A percentile compares a stretch with the other conserved stretches of the same genome.
Evolutionary conservation across 257 asterid genomes (phyloP).

Genomic region (Penstemon barbatus): DNA sequence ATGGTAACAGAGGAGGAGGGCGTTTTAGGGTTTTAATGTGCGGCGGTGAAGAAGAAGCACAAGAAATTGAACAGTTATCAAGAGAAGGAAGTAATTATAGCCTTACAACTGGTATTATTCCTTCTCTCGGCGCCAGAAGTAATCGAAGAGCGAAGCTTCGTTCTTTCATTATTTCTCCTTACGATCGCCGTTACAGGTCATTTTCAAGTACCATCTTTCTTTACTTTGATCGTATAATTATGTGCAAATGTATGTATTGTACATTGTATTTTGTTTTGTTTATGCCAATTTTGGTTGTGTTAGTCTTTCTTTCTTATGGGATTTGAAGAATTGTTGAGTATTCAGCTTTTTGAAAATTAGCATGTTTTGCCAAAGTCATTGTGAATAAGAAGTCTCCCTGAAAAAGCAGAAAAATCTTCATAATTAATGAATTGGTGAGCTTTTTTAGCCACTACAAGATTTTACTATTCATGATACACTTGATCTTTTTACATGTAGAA

Average conservation of each 20-base stretch:
- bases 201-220: neutral
- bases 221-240: neutral
- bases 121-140: constrained; percentile 69
- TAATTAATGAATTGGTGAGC: no score
- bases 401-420: no score
- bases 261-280: neutral
- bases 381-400: no score
- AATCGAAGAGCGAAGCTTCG: constrained; percentile 54
- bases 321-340: neutral
- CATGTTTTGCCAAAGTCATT: no score
- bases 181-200: constrained; percentile 65
- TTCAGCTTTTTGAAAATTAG: no score
- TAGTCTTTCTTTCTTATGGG: neutral
- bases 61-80: constrained; percentile 55
- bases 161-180: constrained; percentile 49
- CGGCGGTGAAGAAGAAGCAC: constrained; percentile 40
- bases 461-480: no score
- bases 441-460: no score
- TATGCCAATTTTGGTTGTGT: neutral
- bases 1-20: constrained; percentile 33
- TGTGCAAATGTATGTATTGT: neutral
- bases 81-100: constrained; percentile 61
- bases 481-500: no score
- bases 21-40: constrained; percentile 42
- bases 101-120: constrained; percentile 59